phyloP scores from a whole-genome alignment of 345 rosid genomes.

The Arabidopsis suecica region DNA sequence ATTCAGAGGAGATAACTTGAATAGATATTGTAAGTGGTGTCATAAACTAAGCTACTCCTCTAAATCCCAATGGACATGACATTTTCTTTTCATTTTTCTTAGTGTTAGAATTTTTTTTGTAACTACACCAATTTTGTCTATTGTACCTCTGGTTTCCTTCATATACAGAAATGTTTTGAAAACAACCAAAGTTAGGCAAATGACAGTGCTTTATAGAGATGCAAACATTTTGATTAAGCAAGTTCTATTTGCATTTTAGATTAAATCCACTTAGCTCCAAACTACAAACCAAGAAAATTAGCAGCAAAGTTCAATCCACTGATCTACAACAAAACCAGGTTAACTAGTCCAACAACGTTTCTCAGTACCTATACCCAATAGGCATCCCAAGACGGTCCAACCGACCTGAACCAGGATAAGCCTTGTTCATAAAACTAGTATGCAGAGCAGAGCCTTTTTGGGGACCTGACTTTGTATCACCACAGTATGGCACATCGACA shows the following conservation, averaged over 20 bases:
- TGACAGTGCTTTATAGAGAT: slow-evolving; percentile 1
- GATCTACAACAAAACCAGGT: slow-evolving; percentile 34
- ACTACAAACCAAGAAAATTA: slow-evolving; percentile 37
- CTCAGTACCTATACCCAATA: slow-evolving; percentile 49
- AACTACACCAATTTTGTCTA: not conserved
- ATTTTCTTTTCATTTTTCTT: slow-evolving; percentile 19
- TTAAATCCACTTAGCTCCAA: slow-evolving; percentile 26
- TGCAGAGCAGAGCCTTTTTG: slow-evolving; percentile 61
- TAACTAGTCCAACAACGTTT: not conserved
- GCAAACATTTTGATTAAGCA: slow-evolving; percentile 16
- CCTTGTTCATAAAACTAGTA: slow-evolving; percentile 66
- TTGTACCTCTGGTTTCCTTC: not conserved
- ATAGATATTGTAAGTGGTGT: slow-evolving; percentile 92
- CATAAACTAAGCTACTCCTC: slow-evolving; percentile 86
- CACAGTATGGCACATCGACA: slow-evolving; percentile 45
- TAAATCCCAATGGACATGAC: slow-evolving; percentile 68
- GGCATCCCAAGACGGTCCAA: slow-evolving; percentile 93
- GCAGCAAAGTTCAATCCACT: slow-evolving; percentile 24
- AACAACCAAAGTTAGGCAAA: not conserved
- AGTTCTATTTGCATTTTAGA: slow-evolving; percentile 33
- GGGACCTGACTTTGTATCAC: slow-evolving; percentile 55
- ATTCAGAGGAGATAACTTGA: slow-evolving; percentile 75
- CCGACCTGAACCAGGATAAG: slow-evolving; percentile 94
- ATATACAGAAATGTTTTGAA: not conserved
- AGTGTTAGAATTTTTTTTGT: slow-evolving; percentile 14